Conservation (phyloP, 352 stramenopile species). For the Thalassiosira sp. region DNA sequence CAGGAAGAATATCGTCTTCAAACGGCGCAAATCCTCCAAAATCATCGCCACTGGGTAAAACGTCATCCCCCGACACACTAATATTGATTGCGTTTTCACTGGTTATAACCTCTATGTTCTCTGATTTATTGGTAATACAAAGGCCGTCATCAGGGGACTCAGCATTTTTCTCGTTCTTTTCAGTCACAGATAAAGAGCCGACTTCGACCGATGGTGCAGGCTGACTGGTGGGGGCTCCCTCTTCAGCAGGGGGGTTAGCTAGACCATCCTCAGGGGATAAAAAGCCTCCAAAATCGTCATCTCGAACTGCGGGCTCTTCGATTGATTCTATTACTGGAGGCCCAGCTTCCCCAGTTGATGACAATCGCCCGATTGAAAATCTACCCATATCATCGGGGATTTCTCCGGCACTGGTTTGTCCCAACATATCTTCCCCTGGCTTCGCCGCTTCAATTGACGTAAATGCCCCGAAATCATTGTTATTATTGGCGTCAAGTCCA, state of each 20-base stretch:
- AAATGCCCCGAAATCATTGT: not conserved
- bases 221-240: not conserved
- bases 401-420: not conserved
- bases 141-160: constrained; percentile 1
- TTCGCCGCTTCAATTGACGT: too few species aligned
- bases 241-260: not conserved
- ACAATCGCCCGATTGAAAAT: not conserved
- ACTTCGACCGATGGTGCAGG: not conserved
- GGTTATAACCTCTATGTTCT: not conserved
- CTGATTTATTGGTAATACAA: not conserved
- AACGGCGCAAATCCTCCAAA: constrained; percentile 4
- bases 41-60: not conserved
- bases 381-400: not conserved
- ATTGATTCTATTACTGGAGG: too few species aligned
- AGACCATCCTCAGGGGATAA: not conserved
- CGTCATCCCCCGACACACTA: too few species aligned
- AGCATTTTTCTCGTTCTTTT: not conserved
- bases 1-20: not conserved
- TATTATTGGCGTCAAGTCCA: too few species aligned
- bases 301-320: not conserved
- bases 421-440: not conserved
- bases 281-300: constrained; percentile 6
- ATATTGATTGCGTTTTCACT: too few species aligned
- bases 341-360: too few species aligned
- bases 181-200: too few species aligned